These are phyloP conservation scores for Diacronema lutheri DNA, from an alignment of 78 protist species.

Conservation along the genomic window DNA sequence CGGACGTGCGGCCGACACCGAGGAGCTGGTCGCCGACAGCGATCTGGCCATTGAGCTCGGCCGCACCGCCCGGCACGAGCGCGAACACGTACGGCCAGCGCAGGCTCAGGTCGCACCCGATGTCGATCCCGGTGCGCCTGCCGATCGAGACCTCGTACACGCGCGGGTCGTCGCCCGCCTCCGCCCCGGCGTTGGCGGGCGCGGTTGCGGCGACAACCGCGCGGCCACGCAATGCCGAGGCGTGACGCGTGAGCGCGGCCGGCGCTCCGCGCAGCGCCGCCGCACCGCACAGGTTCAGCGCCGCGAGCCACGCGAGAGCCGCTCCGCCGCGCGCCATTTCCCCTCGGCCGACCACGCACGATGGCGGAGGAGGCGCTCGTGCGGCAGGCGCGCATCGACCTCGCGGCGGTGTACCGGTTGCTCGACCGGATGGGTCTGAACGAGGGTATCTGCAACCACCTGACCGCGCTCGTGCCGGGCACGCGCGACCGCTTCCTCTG, in stretches of 20 bases:
- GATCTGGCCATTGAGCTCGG: not conserved
- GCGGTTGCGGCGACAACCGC: no score
- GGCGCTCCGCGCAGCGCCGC: no score
- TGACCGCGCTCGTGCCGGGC: not conserved
- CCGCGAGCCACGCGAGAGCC: no score
- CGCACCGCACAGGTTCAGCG: no score
- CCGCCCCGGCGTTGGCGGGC: no score
- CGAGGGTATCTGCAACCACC: not conserved
- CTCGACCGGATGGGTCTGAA: not conserved
- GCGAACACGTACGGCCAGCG: constrained; percentile 10
- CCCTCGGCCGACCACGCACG: no score
- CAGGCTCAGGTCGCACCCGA: not conserved
- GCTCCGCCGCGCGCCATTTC: no score
- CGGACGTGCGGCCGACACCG: not conserved
- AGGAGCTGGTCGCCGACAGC: not conserved
- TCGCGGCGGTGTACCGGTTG: not conserved
- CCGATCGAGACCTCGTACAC: not conserved
- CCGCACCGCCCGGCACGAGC: not conserved
- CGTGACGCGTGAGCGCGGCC: no score
- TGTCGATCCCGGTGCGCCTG: not conserved
- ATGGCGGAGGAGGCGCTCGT: no score
- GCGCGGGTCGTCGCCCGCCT: not conserved
- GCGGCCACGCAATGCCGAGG: no score
- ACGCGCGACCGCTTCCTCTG: not conserved
- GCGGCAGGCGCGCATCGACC: not conserved